A percentile compares a stretch with the other conserved stretches of the same genome.
Evolutionary conservation across 441 rosid species (phyloP).

Genomic region (Kokia cookei): DNA sequence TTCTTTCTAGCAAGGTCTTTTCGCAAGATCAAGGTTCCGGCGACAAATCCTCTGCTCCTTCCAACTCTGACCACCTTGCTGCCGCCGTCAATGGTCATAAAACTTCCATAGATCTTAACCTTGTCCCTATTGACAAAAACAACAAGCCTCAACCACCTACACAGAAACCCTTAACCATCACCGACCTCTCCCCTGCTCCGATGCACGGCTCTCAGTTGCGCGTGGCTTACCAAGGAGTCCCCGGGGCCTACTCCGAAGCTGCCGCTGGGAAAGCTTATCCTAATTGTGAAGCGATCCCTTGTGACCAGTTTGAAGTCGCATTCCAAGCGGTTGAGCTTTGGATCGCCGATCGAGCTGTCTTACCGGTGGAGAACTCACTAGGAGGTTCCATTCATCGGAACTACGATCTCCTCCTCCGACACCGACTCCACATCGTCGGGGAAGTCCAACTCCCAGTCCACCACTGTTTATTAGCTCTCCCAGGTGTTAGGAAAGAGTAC

Average conservation of each 20-base stretch:
- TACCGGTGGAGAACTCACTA: conserved; percentile 85
- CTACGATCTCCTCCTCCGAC: conserved; percentile 91
- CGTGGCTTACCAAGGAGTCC: conserved; percentile 93
- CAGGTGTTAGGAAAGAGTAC: conserved; percentile 67
- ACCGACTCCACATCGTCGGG: conserved; percentile 91
- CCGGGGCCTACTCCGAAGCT: conserved; percentile 96
- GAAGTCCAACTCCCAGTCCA: conserved; percentile 91
- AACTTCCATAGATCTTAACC: conserved; percentile 51
- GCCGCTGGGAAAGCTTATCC: conserved; percentile 97
- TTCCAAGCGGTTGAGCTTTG: conserved; percentile 93
- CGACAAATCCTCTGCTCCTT: neutral
- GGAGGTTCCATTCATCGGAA: conserved; percentile 95
- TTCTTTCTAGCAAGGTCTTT: conserved; percentile 65
- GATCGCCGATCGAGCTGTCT: conserved; percentile 91
- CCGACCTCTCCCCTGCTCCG: conserved; percentile 82
- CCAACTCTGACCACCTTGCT: conserved; percentile 23
- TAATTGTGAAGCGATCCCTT: conserved; percentile 87
- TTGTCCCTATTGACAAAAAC: conserved; percentile 44
- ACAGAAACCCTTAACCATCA: conserved; percentile 59
- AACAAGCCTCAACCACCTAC: conserved; percentile 10
- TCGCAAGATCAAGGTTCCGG: conserved; percentile 43
- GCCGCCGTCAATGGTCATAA: conserved; percentile 73
- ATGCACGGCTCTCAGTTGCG: conserved; percentile 81
- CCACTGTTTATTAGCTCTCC: conserved; percentile 87
- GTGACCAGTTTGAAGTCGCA: conserved; percentile 91